Evolutionary conservation across 2,329 filamentous ascomycete genomes (phyloP).

Genomic region (Penicillium sp.): DNA sequence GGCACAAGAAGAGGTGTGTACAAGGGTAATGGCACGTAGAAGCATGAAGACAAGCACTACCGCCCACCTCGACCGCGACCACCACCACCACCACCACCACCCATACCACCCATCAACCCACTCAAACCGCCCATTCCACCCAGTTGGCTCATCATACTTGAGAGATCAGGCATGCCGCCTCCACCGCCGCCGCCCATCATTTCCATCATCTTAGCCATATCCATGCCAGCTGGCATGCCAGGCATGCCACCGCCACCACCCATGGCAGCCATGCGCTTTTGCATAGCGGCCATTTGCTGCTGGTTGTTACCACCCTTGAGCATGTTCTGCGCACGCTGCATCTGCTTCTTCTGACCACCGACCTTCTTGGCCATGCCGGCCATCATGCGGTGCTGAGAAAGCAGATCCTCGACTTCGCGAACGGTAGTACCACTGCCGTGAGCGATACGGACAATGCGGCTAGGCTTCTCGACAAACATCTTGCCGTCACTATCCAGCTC

Average conservation of each 20-base stretch:
- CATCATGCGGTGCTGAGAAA: slow-evolving; percentile 99
- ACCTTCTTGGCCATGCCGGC: slow-evolving; percentile 99
- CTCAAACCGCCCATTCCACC: slow-evolving; percentile 58
- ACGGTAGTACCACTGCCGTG: slow-evolving; percentile 89
- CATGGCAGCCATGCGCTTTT: slow-evolving; percentile 92
- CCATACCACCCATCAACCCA: slow-evolving; percentile 59
- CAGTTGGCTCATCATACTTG: slow-evolving; percentile 79
- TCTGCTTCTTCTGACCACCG: slow-evolving; percentile 96
- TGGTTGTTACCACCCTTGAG: slow-evolving; percentile 90
- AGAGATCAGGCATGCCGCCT: slow-evolving; percentile 67
- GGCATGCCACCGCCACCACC: slow-evolving; percentile 70
- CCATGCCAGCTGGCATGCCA: slow-evolving; percentile 66
- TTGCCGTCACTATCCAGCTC: slow-evolving; percentile 96
- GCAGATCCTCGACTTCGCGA: slow-evolving; percentile 88
- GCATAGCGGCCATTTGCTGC: slow-evolving; percentile 95
- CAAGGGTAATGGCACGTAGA: slow-evolving; percentile 11
- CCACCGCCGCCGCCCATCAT: slow-evolving; percentile 61
- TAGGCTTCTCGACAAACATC: slow-evolving; percentile 88
- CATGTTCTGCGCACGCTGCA: slow-evolving; percentile 88
- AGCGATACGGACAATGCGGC: slow-evolving; percentile 89
- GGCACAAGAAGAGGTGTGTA: slow-evolving; percentile 10
- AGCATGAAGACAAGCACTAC: slow-evolving; percentile 15
- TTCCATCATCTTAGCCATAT: slow-evolving; percentile 85
- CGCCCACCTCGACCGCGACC: slow-evolving; percentile 34
- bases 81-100: slow-evolving; percentile 43